Conservation (phyloP, 106 monocot genomes). For the Cymbidium sinense region DNA sequence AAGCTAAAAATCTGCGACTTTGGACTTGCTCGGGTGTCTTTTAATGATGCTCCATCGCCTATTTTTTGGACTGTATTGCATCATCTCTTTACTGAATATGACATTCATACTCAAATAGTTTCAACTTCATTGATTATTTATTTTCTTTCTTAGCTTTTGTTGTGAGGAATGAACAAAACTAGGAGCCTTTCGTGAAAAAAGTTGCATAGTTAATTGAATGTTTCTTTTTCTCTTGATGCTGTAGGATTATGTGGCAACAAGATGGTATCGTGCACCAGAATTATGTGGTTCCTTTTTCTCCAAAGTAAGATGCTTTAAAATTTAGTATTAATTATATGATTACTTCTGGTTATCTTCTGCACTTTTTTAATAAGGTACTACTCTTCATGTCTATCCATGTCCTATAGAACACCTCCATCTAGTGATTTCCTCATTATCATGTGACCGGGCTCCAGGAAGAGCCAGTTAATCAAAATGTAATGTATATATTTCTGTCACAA, state of each 20-base stretch:
- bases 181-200: neutral
- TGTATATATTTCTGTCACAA: neutral
- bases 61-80: constrained; percentile 72
- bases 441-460: neutral
- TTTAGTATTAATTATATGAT: constrained; percentile 1
- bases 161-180: neutral
- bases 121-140: neutral
- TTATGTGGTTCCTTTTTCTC: constrained; percentile 87
- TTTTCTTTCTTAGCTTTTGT: neutral
- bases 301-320: constrained; percentile 28
- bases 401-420: neutral
- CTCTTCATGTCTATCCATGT: neutral
- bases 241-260: constrained; percentile 82
- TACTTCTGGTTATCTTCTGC: neutral
- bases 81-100: neutral
- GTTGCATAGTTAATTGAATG: neutral
- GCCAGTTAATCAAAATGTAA: neutral
- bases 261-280: constrained; percentile 89
- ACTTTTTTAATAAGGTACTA: neutral
- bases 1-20: constrained; percentile 78
- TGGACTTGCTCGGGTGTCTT: constrained; percentile 75
- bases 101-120: neutral
- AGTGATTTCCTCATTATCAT: neutral
- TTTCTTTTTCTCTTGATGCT: constrained; percentile 12
- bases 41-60: constrained; percentile 73